Evolutionary conservation across 306 rosid species (phyloP), one percentile per base, ranked within the genome.

Genomic region (Morella rubra): DNA sequence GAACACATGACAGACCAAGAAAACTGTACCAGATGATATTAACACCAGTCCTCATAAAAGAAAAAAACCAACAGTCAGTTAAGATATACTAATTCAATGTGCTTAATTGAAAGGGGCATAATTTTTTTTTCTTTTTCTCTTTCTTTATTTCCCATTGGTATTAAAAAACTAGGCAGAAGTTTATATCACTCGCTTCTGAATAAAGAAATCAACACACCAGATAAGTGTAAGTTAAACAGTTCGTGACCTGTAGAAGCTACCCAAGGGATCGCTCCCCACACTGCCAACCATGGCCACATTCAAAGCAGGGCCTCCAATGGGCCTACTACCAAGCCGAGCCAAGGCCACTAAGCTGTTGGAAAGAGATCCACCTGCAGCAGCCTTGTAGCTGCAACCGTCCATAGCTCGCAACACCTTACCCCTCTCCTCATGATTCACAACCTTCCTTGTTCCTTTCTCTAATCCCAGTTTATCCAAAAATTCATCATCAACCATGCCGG

Each of bases 341-440:
- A 95, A 82, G 75, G 98, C 97, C 73, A 92, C 98, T 62, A 95
- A 86, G 76, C 81, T 95, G 87, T 95, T 95, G 8, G 97, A 95
- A 68, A 95, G 97, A 49, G 98, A 95, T 44, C 98, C 98, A 65
- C 98, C 98, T 24, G 97, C 98, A 1, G 97, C 98, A 12, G 98
- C 98, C 84, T 92, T 95, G 83, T 95, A 95, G 91, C 84, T 90
- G 78, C 97, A 86, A 19, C 98, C 98, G 76, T 95, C 98, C 98
- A 95, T 95, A 44, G 97, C 98, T 81, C 77, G 88, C 88, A 95
- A 88, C 71, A 92, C 94, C 82, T 91, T 84, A 22, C 98, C 97
- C 75, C 98, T 89, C 83, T 90, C 98, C 84, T 95, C 97, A n/a
- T 90, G 98, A 78, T 92, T 85, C 70, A 92, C 90, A 40, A 92